A percentile compares a stretch with the other conserved stretches of the same genome.
These are phyloP conservation scores for Schizosaccharomyces lindneri DNA, from an alignment of 805 yeast genomes.

Conservation along the genomic window DNA sequence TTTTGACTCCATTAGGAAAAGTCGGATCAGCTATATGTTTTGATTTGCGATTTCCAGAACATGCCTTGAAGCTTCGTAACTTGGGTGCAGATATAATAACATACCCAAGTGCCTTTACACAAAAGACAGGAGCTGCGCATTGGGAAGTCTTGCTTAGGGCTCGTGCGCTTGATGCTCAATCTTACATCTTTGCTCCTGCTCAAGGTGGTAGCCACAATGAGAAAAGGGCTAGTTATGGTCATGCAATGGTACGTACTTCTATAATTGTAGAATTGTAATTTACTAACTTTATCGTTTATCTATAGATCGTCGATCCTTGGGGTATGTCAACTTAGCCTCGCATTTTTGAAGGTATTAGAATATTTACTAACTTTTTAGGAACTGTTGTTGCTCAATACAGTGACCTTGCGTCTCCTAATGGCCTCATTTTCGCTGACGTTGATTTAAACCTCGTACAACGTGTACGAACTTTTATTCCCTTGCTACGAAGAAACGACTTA, in stretches of 20 bases:
- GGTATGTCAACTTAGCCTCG: background rate
- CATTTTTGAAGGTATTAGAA: too few species aligned
- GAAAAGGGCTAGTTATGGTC: slow-evolving; percentile 62
- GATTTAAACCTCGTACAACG: background rate
- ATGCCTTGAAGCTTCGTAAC: slow-evolving; percentile 27
- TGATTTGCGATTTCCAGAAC: slow-evolving; percentile 70
- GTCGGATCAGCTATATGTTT: slow-evolving; percentile 60
- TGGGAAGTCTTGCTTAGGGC: slow-evolving; percentile 64
- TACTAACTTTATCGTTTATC: background rate
- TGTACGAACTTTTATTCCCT: background rate
- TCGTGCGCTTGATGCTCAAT: slow-evolving; percentile 76
- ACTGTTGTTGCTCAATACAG: slow-evolving; percentile 1
- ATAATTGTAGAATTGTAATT: background rate
- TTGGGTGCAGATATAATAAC: slow-evolving; percentile 59
- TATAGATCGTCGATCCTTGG: slow-evolving; percentile 1
- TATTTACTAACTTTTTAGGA: background rate
- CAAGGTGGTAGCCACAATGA: slow-evolving; percentile 58
- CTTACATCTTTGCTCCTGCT: slow-evolving; percentile 73
- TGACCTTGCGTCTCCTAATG: background rate
- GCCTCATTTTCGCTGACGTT: background rate
- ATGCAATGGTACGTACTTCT: slow-evolving; percentile 22
- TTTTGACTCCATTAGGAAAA: slow-evolving; percentile 33
- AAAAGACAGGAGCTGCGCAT: slow-evolving; percentile 74
- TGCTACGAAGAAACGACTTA: background rate
- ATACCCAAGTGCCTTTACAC: slow-evolving; percentile 81